Percentiles rank a stretch among this genome's conserved stretches.
These are phyloP conservation scores for Antitrichia curtipendula DNA, from an alignment of 225 moss, liverwort and hornwort genomes.

Conservation along the genomic window DNA sequence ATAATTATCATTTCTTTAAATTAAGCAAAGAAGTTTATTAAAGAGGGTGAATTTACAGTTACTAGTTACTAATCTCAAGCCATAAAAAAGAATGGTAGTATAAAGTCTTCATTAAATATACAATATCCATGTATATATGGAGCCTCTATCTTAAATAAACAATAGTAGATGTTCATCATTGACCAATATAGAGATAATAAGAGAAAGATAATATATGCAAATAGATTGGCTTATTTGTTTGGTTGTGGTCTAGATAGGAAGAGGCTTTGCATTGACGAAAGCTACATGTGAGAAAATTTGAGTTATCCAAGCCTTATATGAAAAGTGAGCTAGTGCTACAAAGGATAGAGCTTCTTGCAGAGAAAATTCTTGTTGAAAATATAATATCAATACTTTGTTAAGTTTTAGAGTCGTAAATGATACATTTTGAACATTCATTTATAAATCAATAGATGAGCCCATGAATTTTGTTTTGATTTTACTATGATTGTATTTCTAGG, in stretches of 20 bases:
- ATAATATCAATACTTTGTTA: neutral
- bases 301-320: neutral
- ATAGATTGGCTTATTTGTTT: neutral
- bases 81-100: too few species aligned
- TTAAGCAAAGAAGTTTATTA: neutral
- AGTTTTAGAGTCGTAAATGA: neutral
- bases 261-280: neutral
- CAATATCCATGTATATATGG: neutral
- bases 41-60: neutral
- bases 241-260: neutral
- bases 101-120: neutral
- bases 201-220: neutral
- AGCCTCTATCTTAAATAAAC: neutral
- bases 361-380: neutral
- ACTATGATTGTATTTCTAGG: neutral
- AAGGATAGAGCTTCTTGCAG: neutral
- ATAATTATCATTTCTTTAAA: neutral
- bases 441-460: neutral
- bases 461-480: neutral
- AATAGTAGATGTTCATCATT: neutral
- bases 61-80: rapidly evolving
- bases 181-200: neutral
- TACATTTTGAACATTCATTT: neutral
- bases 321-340: neutral
- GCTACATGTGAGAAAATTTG: neutral